These are phyloP conservation scores for Botrytis tulipae DNA, from an alignment of 2,329 filamentous ascomycete genomes.

Conservation along the genomic window DNA sequence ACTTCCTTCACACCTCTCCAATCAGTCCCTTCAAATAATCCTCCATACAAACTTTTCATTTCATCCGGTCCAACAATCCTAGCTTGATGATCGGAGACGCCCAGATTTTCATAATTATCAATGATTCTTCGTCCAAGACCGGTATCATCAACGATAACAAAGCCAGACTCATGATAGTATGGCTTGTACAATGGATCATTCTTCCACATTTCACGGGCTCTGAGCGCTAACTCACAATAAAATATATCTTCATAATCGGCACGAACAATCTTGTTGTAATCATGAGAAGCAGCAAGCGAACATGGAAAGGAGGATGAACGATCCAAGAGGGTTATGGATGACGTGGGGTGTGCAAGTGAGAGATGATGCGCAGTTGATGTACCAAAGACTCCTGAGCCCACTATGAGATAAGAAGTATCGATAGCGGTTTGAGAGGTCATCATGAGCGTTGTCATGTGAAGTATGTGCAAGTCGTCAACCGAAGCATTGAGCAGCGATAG, in stretches of 20 bases:
- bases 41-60: slow-evolving; percentile 43
- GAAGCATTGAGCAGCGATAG: neutral
- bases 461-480: neutral
- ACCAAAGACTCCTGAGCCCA: slow-evolving; percentile 54
- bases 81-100: slow-evolving; percentile 39
- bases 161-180: slow-evolving; percentile 51
- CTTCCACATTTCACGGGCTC: slow-evolving; percentile 50
- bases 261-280: slow-evolving; percentile 59
- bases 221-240: slow-evolving; percentile 50
- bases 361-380: slow-evolving; percentile 51
- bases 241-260: slow-evolving; percentile 55
- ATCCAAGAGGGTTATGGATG: slow-evolving; percentile 46
- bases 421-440: slow-evolving; percentile 4
- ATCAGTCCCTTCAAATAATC: slow-evolving; percentile 41
- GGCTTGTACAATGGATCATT: slow-evolving; percentile 46
- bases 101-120: slow-evolving; percentile 44
- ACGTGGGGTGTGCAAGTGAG: slow-evolving; percentile 41
- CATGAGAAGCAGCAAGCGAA: slow-evolving; percentile 53
- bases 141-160: slow-evolving; percentile 47
- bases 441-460: neutral
- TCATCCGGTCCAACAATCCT: slow-evolving; percentile 46
- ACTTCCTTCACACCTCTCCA: slow-evolving; percentile 42
- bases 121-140: slow-evolving; percentile 48
- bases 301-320: slow-evolving; percentile 41
- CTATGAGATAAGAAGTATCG: slow-evolving; percentile 42